Base-by-base conservation (phyloP, 345 rosid species). In the Erucastrum elatum region DNA sequence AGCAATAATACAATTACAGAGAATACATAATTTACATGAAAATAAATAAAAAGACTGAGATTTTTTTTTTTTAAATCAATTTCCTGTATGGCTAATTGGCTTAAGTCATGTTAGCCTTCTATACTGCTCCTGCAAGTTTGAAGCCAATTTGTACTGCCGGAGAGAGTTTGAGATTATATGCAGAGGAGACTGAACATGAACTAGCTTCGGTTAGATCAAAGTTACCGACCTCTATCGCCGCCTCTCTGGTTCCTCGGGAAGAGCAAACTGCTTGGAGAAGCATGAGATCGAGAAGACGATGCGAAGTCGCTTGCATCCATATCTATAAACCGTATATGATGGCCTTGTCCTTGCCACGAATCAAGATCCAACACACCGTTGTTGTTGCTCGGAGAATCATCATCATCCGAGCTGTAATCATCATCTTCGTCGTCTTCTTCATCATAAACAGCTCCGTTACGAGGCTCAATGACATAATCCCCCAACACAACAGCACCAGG, bases 381-480 rank as follows among this genome's bases (percentile, higher is more conserved):
- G 30, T 84, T 7, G 88, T 86, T 92, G 64, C 82, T 84, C 33
- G 85, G 30, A 64, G 87, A 83, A 11, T 88, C 95, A 60, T 89
- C 84, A 11, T 88, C 95, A 60, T 89, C 96, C 3, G 86, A 87
- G 62, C 87, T 89, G 81, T 85, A 86, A 61, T 81, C 81, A 37
- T 70, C 85, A 5, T 21, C 21, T 34, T 37, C 44, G 44, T 41
- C 46, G 10, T 41, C 46, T 39, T 39, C 46, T 0, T 41, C 46
- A 41, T 41, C 46, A 41, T 41, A 41, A 41, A 41, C 21, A 71
- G 44, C 88, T 69, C 77, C 77, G 10, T 11, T 84, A 17, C 27
- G 85, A 11, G 93, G 92, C 79, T 94, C 97, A 15, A 94, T 87
- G 82, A 94, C 98, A 75, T 90, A 94, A 83, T 94, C 97, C 33